phyloP scores from a whole-genome alignment of 495 filamentous ascomycete species.

The Trichocladium antarcticum region DNA sequence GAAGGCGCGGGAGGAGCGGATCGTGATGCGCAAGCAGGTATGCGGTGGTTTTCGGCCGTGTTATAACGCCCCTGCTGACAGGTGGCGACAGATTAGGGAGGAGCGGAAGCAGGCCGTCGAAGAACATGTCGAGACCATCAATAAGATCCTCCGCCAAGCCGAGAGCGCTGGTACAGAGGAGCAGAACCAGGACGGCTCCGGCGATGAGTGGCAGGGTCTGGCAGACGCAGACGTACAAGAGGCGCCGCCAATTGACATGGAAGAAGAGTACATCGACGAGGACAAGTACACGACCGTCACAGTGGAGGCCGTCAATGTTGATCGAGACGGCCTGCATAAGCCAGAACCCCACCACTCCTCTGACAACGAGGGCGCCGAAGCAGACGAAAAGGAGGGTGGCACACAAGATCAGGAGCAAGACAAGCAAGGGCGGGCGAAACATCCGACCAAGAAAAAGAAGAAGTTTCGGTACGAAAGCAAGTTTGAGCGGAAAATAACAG shows the following conservation, averaged over 20 bases:
- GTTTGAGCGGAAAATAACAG: slow-evolving; percentile 54
- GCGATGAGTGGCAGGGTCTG: slow-evolving; percentile 54
- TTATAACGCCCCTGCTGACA: neutral
- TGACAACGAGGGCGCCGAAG: slow-evolving; percentile 35
- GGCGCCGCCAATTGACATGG: slow-evolving; percentile 50
- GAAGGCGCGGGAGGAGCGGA: slow-evolving; percentile 61
- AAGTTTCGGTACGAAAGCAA: slow-evolving; percentile 91
- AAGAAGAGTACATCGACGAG: slow-evolving; percentile 94
- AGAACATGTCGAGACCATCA: slow-evolving; percentile 62
- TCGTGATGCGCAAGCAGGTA: slow-evolving; percentile 63
- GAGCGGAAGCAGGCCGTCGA: slow-evolving; percentile 68
- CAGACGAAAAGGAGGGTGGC: slow-evolving; percentile 20
- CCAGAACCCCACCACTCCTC: slow-evolving; percentile 32
- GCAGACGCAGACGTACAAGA: slow-evolving; percentile 31
- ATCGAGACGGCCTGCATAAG: slow-evolving; percentile 56
- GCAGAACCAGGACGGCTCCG: slow-evolving; percentile 25
- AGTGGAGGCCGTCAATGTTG: slow-evolving; percentile 77
- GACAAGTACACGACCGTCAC: slow-evolving; percentile 91
- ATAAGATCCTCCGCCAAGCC: slow-evolving; percentile 49
- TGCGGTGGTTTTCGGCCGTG: neutral
- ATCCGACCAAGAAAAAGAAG: slow-evolving; percentile 60
- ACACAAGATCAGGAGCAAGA: slow-evolving; percentile 25
- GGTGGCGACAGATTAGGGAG: slow-evolving; percentile 54
- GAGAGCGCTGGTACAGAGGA: slow-evolving; percentile 36
- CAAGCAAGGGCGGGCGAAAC: slow-evolving; percentile 35